Base-by-base conservation (phyloP, 176 grass and related monocot genomes). In the Oryza australiensis region DNA sequence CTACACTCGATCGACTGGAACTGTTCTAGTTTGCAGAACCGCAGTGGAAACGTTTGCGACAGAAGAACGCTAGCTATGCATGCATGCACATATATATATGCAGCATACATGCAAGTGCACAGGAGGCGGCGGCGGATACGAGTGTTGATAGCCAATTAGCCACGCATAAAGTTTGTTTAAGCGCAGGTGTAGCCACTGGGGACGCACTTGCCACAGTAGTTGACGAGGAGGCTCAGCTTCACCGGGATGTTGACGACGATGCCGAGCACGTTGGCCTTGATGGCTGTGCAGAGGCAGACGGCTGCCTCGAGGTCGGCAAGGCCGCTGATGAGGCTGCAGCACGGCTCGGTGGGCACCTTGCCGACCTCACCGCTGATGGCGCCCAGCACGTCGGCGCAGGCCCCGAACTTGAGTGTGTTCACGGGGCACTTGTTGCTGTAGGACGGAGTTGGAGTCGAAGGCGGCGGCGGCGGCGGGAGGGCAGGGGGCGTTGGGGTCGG, bases 191-290 rank as follows among this genome's bases (percentile, higher is more conserved):
- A 91, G 26, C 85, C 87, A 57, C 80, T 70, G 22, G 89, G 89
- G 62, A 76, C 77, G 66, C 82, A 85, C 69, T 85, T 94, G 80
- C 92, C 89, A 27, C 92, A 94, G 64, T 94, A 92, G 84, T 94
- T 94, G 68, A 92, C 20, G 24, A 92, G 81, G 89, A 78, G 72
- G 84, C 64, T 94, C 1, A 94, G 92, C 51, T 89, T 69, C 68
- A 94, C 23, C 3, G 92, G 92, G 67, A 90, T 14, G 66, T 90
- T 72, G 30, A 95, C 26, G 76, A 83, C 57, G 30, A 81, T 3
- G 63, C 93, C 89, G n/a, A 92, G 82, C 30, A 95, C 38, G 65
- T 92, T 92, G 48, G 82, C 90, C 71, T 89, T 95, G 42, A 90
- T 82, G 42, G 85, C 89, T 0, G 85, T 92, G 89, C 93, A 94